Conservation (phyloP, 176 grass and related monocot genomes). For the Phyllostachys edulis region DNA sequence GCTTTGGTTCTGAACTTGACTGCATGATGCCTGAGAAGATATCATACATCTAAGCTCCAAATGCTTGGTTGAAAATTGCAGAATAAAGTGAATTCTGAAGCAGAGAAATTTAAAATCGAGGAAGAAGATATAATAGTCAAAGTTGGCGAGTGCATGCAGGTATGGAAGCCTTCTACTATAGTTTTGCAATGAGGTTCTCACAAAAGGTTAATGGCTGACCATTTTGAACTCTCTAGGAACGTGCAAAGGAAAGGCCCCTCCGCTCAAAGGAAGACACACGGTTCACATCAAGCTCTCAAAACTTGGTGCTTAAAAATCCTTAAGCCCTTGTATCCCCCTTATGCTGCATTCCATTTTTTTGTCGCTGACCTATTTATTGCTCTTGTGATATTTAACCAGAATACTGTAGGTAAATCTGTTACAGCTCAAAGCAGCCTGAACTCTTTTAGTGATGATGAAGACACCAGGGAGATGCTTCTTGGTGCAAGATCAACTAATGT, state of each 20-base stretch:
- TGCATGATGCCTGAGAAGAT: conserved; percentile 20
- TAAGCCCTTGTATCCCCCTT: neutral
- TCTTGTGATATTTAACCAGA: conserved; percentile 36
- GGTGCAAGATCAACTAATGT: conserved; percentile 32
- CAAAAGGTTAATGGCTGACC: conserved; percentile 6
- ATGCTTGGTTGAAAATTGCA: conserved; percentile 38
- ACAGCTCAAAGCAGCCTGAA: conserved; percentile 44
- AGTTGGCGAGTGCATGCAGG: conserved; percentile 87
- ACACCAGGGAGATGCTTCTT: conserved; percentile 58
- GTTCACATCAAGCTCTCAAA: conserved; percentile 56
- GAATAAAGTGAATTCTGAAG: conserved; percentile 77
- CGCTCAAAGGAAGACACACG: conserved; percentile 52
- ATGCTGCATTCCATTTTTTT: neutral
- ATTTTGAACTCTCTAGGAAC: conserved; percentile 55
- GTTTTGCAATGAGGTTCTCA: neutral
- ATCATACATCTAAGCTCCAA: conserved; percentile 26
- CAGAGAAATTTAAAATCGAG: conserved; percentile 64
- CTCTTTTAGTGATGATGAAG: conserved; percentile 73
- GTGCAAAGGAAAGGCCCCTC: conserved; percentile 66
- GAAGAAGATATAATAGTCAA: conserved; percentile 88
- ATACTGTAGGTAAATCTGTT: conserved; percentile 50
- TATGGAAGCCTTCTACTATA: conserved; percentile 19
- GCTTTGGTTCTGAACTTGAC: neutral
- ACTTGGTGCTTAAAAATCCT: conserved; percentile 44
- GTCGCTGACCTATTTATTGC: neutral